A percentile compares a stretch with the other conserved stretches of the same genome.
phyloP scores from a whole-genome alignment of 2,329 filamentous ascomycete genomes.

The Aplosporella prunicola region DNA sequence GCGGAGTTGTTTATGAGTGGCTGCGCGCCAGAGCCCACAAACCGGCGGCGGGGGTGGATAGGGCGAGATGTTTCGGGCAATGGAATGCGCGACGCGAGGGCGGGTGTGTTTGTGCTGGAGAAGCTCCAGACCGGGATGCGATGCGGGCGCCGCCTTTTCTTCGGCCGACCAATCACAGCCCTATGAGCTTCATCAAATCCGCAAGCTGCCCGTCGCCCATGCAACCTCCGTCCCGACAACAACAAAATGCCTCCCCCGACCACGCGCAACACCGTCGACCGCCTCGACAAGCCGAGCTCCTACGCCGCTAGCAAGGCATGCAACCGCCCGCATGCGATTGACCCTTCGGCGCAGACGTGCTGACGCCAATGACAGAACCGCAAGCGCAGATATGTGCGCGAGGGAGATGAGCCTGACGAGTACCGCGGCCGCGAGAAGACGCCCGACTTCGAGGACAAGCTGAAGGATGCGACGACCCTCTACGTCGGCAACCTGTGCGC shows the following conservation, averaged over 20 bases:
- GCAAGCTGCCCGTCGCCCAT: conserved; percentile 2
- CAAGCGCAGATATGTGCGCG: conserved; percentile 54
- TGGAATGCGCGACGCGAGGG: no score
- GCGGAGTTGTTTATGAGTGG: no score
- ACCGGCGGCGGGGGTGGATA: no score
- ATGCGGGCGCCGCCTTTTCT: conserved; percentile 1
- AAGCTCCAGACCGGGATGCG: no score
- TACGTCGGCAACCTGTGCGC: conserved; percentile 87
- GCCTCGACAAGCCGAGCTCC: conserved; percentile 87
- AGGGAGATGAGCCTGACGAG: conserved; percentile 50
- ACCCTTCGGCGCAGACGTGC: no score
- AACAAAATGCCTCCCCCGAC: conserved; percentile 37
- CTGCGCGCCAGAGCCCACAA: no score
- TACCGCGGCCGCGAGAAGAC: conserved; percentile 35
- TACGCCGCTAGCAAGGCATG: conserved; percentile 77
- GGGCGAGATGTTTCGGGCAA: no score
- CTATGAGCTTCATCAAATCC: conserved; percentile 2
- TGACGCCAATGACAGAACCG: conserved; percentile 68
- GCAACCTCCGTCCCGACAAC: conserved; percentile 1
- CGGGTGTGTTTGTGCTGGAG: no score
- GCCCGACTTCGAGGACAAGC: conserved; percentile 62
- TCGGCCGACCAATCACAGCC: conserved; percentile 1
- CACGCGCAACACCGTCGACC: conserved; percentile 67
- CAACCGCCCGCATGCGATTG: background rate
- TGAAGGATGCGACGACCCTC: conserved; percentile 83